These are phyloP conservation scores for Clausena lansium DNA, from an alignment of 345 rosid species.

Conservation along the genomic window DNA sequence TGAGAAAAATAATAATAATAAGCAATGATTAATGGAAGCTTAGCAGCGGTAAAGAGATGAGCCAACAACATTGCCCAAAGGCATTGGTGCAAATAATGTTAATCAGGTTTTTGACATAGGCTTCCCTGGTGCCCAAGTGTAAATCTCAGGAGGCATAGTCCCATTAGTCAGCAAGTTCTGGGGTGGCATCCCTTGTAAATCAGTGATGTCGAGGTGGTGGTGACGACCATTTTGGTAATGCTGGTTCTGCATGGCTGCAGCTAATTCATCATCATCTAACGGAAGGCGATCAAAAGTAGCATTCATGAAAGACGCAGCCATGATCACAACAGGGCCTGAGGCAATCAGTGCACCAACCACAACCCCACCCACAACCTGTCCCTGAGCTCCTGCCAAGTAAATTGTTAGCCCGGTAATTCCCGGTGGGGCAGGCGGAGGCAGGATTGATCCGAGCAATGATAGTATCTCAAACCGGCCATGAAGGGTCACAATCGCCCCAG, in stretches of 20 bases:
- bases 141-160: constrained; percentile 49
- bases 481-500: constrained; percentile 83
- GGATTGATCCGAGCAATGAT: constrained; percentile 81
- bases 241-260: constrained; percentile 47
- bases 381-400: constrained; percentile 90
- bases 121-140: constrained; percentile 59
- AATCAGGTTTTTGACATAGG: constrained; percentile 46
- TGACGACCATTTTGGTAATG: constrained; percentile 59
- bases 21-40: background rate
- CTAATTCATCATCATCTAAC: constrained; percentile 62
- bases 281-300: constrained; percentile 91
- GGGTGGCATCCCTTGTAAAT: constrained; percentile 64
- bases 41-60: background rate
- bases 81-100: constrained; percentile 5
- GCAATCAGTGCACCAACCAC: constrained; percentile 84
- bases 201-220: constrained; percentile 54
- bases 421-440: constrained; percentile 89
- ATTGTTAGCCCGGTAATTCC: constrained; percentile 84
- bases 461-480: constrained; percentile 97
- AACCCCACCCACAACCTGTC: constrained; percentile 91
- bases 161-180: constrained; percentile 72
- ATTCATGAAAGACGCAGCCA: constrained; percentile 93
- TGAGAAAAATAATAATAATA: background rate
- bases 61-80: background rate
- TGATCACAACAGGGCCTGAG: constrained; percentile 87